Evolutionary conservation across 805 yeast species (phyloP).

Genomic region (Wickerhamiella brachini): DNA sequence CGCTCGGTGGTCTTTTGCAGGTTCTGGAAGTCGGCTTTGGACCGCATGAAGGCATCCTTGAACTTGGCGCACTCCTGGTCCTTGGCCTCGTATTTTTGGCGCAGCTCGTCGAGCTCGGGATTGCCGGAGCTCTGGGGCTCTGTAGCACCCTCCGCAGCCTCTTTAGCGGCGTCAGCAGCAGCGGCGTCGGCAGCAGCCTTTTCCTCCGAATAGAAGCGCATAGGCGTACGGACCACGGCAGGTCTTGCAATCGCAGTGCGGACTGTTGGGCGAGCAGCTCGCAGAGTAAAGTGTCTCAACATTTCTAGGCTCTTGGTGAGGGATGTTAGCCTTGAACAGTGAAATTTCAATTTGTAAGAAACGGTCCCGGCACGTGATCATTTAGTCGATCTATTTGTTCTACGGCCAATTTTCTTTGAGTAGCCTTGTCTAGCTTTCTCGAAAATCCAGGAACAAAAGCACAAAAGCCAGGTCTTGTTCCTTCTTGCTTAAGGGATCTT

Average conservation of each 20-base stretch:
- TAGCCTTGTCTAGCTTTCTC: too few species aligned
- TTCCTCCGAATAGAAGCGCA: conserved; percentile 5
- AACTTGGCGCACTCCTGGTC: conserved; percentile 56
- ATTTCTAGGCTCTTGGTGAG: not conserved
- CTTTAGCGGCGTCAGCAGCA: conserved; percentile 14
- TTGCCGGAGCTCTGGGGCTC: conserved; percentile 12
- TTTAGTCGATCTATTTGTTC: not conserved
- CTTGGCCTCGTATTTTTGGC: conserved; percentile 41
- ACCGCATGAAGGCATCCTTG: conserved; percentile 69
- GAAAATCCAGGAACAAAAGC: too few species aligned
- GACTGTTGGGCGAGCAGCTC: conserved; percentile 1
- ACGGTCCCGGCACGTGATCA: not conserved
- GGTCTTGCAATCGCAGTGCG: not conserved
- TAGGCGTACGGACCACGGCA: conserved; percentile 1
- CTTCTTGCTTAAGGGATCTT: not conserved
- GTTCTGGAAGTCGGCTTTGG: conserved; percentile 86
- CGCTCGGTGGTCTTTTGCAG: conserved; percentile 80
- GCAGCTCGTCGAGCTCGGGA: conserved; percentile 26
- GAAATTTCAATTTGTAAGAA: not conserved
- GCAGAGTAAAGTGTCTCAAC: conserved; percentile 5
- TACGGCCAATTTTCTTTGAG: not conserved
- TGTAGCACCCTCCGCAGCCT: conserved; percentile 10
- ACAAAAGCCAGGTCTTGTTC: too few species aligned
- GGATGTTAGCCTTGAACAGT: not conserved
- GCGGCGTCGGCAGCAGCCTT: conserved; percentile 14